Base-by-base conservation (phyloP, 208 protist species). In the Acanthamoeba castellanii region DNA sequence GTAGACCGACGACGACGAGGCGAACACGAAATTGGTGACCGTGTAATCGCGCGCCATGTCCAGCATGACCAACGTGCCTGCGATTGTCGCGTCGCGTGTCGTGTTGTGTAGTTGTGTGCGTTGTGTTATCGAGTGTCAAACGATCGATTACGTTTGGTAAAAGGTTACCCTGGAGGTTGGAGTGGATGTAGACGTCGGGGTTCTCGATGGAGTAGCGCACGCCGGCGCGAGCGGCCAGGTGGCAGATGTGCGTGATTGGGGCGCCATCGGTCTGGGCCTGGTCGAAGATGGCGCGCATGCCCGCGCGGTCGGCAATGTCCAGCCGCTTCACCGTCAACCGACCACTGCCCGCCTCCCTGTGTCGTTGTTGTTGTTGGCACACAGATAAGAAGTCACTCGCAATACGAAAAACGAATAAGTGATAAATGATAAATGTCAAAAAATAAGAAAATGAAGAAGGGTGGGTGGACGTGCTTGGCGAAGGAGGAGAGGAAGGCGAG, bases 11-110 rank as follows among this genome's bases (percentile, higher is more conserved):
- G 72, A 87, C n/a, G 72, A 87, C 7, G 91, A 94, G 18, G 91
- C 91, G 57, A 87, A 94, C 50, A 94, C 91, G 50, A 94, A 94
- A 50, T 94, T 94, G 72, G 45, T 20, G 0, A 94, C 70, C n/a
- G 87, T 87, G 72, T 34, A 94, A 42, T 94, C 91, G 22, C 91
- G 66, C 27, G 91, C 91, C 91, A 94, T 94, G 91, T 94, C 91
- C 61, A 94, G 27, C 91, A 94, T 94, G 1, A 94, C 91, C 91
- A 94, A n/a, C 61, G 91, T 94, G 1, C 91, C 91, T 94, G 50
- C 16, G 2, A 47, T 55, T 11, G 47, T 92, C 22, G 52, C 5
- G 59, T 52, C 0, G 42, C 14, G 18, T 59, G 27, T n/a, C 30
- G n/a, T 37, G 57, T 13, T 9, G 37, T 66, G 27, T n/a, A 0